Conservation (phyloP, 192 early-diverging fungal species). For the Coemansia sp. region DNA sequence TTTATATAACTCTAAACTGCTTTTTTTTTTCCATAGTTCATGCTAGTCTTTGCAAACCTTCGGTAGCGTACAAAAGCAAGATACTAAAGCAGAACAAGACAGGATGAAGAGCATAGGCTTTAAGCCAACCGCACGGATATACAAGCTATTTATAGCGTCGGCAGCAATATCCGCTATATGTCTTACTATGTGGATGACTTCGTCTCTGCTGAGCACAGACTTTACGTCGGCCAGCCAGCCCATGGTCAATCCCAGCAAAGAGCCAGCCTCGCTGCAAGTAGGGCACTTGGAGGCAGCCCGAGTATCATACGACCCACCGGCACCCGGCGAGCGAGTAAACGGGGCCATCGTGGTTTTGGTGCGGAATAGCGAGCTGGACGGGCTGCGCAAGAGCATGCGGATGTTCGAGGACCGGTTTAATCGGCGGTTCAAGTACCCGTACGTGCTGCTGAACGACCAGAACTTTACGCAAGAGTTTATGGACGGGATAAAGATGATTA, state of each 20-base stretch:
- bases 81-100: too few species aligned
- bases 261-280: slow-evolving; percentile 2
- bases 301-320: slow-evolving; percentile 39
- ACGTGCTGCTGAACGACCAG: slow-evolving; percentile 75
- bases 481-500: slow-evolving; percentile 42
- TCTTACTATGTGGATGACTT: slow-evolving; percentile 36
- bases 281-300: slow-evolving; percentile 24
- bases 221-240: slow-evolving; percentile 8
- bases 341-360: slow-evolving; percentile 65
- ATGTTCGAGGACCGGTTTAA: slow-evolving; percentile 73
- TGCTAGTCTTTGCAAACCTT: too few species aligned
- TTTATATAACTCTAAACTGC: too few species aligned
- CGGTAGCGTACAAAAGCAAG: too few species aligned
- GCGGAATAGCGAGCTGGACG: slow-evolving; percentile 66
- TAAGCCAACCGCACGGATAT: slow-evolving; percentile 49
- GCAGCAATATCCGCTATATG: slow-evolving; percentile 16
- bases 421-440: slow-evolving; percentile 68
- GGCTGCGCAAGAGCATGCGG: slow-evolving; percentile 56
- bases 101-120: slow-evolving; percentile 18
- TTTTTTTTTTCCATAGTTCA: too few species aligned
- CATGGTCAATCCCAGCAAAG: background rate
- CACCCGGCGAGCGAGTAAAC: slow-evolving; percentile 45
- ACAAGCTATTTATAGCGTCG: slow-evolving; percentile 30
- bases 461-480: slow-evolving; percentile 71
- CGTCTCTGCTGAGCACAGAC: slow-evolving; percentile 17